phyloP scores from a whole-genome alignment of 345 rosid species.

The Hibiscus trionum region DNA sequence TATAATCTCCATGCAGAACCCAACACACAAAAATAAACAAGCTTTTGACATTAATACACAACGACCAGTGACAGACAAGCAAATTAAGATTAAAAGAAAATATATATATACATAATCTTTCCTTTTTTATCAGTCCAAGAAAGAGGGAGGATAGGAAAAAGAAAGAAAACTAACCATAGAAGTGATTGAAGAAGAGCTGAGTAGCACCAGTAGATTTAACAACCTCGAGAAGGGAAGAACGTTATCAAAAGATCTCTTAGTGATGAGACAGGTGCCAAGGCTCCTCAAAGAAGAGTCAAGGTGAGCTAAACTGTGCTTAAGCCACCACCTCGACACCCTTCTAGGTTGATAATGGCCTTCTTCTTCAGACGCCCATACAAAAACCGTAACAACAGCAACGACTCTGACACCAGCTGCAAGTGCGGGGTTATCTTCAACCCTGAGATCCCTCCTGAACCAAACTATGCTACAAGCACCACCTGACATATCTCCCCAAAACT shows the following conservation, averaged over 20 bases:
- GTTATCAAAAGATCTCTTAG: slow-evolving; percentile 81
- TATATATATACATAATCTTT: not conserved
- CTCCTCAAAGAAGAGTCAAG: slow-evolving; percentile 84
- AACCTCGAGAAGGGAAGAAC: slow-evolving; percentile 78
- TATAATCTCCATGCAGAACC: too few relatives aligned
- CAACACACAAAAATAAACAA: not conserved
- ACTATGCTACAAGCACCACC: slow-evolving; percentile 56
- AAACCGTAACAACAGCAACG: slow-evolving; percentile 74
- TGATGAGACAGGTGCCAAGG: slow-evolving; percentile 74
- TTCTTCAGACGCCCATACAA: slow-evolving; percentile 94
- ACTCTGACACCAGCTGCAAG: slow-evolving; percentile 90
- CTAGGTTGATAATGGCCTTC: slow-evolving; percentile 86
- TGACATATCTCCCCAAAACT: slow-evolving; percentile 49
- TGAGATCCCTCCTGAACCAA: slow-evolving; percentile 99
- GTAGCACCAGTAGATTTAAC: slow-evolving; percentile 86
- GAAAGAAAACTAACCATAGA: slow-evolving; percentile 62
- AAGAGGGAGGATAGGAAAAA: not conserved
- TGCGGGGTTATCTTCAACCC: slow-evolving; percentile 95
- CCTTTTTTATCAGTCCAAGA: not conserved
- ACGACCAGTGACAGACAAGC: not conserved
- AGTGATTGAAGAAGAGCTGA: slow-evolving; percentile 91
- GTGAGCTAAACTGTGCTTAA: slow-evolving; percentile 84
- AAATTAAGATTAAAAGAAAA: not conserved
- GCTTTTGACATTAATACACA: too few relatives aligned
- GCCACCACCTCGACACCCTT: slow-evolving; percentile 99